phyloP scores from a whole-genome alignment of 148 eudicot species.

The Camellia lanceoleosa region DNA sequence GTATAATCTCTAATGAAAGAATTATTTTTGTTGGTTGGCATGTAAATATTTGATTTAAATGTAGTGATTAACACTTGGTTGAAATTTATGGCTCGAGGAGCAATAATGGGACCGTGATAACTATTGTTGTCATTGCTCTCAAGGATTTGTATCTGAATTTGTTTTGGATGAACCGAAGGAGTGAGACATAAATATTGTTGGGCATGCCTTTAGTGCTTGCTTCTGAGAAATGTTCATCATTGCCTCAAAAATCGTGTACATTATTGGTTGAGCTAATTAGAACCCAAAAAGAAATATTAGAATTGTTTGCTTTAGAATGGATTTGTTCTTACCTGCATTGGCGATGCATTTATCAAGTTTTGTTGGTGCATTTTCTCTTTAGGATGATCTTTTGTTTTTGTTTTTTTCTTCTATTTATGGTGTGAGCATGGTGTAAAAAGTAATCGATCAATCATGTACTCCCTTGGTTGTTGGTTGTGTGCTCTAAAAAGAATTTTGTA shows the following conservation, averaged over 20 bases:
- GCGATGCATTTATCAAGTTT: neutral
- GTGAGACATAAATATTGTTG: neutral
- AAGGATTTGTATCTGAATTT: constrained; percentile 61
- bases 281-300: neutral
- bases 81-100: constrained; percentile 51
- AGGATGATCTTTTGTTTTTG: neutral
- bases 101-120: constrained; percentile 96
- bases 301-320: too few species aligned
- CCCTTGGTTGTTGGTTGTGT: neutral
- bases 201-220: neutral
- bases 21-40: neutral
- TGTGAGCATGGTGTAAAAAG: constrained; percentile 5
- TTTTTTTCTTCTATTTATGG: neutral
- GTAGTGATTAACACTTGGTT: constrained; percentile 3
- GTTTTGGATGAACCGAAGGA: neutral
- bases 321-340: neutral
- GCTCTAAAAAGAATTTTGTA: neutral
- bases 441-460: neutral
- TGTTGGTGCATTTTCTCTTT: neutral
- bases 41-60: neutral
- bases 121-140: constrained; percentile 81
- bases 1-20: neutral
- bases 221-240: neutral
- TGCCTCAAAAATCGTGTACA: neutral
- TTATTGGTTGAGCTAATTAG: neutral